Base-by-base conservation (phyloP, 768 basidiomycete genomes). In the Pulveroboletus sp. region DNA sequence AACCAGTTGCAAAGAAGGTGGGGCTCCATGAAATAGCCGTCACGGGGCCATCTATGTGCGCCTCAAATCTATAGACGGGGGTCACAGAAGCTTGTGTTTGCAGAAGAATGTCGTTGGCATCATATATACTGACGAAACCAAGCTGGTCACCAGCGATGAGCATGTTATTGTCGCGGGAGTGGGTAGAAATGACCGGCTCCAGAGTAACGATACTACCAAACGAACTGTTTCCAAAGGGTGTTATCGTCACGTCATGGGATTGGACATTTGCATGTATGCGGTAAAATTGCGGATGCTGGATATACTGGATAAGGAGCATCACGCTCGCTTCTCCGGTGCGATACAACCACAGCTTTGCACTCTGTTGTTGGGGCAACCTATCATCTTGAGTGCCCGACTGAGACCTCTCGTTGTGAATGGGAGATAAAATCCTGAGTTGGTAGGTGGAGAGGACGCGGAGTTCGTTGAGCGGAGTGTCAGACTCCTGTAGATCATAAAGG, bases 1-100 rank as follows among this genome's bases (percentile, higher is more conserved):
- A 86, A 24, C 90, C 90, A 0, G 82, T 84, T 12, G 79, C 75
- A 40, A 92, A 68, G 14, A 80, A 71, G n/a, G 73, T 49, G 4
- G 77, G 70, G 48, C 79, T 83, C 75, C 84, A 79, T 2, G 78
- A 73, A 17, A 92, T 68, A 12, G 82, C 76, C 5, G 84, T 84
- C 21, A 91, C 74, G 0, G 80, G 68, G 0, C 78, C 82, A 53
- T 87, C 84, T 42, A 72, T 70, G 55, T 86, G 78, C 2, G 85
- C 85, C 56, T 84, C 81, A 46, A 87, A 78, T 44, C 74, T 77
- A 47, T 72, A 70, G 5, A 68, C 52, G 1, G 81, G 76, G 38
- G 34, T 59, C 25, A 65, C 49, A 39, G 50, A 33, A 23, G 55
- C 50, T 38, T 52, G 21, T 19, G 55, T 51, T 40, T 52, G 25